A percentile compares a stretch with the other conserved stretches of the same genome.
phyloP scores from a whole-genome alignment of 164 flowering plant species.

The Liriodendron chinense region DNA sequence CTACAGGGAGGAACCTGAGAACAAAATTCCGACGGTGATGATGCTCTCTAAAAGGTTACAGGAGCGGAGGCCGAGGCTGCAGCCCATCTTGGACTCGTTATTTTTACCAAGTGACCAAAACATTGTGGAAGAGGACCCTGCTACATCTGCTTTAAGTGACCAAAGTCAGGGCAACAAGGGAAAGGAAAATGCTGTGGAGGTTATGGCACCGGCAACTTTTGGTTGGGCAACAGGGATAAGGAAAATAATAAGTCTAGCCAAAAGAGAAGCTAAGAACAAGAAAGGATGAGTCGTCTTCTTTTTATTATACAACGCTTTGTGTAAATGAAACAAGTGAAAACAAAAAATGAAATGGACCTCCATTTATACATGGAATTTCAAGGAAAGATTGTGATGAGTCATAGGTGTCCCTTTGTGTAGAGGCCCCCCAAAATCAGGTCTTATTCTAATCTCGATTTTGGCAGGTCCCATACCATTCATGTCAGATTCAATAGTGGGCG shows the following conservation, averaged over 20 bases:
- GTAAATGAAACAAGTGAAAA: too few species aligned
- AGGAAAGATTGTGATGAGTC: too few species aligned
- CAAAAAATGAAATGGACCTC: too few species aligned
- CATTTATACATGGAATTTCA: too few species aligned
- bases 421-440: too few species aligned
- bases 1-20: conserved; percentile 17
- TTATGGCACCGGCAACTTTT: neutral
- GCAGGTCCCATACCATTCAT: too few species aligned
- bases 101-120: neutral
- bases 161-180: conserved; percentile 3
- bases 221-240: neutral
- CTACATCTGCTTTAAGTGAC: neutral
- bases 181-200: neutral
- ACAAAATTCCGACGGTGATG: conserved; percentile 8
- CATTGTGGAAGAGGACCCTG: too few species aligned
- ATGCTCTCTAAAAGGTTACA: conserved; percentile 11
- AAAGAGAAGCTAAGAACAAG: neutral
- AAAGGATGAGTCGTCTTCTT: too few species aligned
- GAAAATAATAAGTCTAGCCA: neutral
- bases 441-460: too few species aligned
- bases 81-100: conserved; percentile 24
- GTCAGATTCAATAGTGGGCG: too few species aligned
- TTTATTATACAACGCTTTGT: too few species aligned
- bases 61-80: conserved; percentile 15
- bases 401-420: too few species aligned